Evolutionary conservation across 306 rosid genomes (phyloP).

Genomic region (Vigna unguiculata): DNA sequence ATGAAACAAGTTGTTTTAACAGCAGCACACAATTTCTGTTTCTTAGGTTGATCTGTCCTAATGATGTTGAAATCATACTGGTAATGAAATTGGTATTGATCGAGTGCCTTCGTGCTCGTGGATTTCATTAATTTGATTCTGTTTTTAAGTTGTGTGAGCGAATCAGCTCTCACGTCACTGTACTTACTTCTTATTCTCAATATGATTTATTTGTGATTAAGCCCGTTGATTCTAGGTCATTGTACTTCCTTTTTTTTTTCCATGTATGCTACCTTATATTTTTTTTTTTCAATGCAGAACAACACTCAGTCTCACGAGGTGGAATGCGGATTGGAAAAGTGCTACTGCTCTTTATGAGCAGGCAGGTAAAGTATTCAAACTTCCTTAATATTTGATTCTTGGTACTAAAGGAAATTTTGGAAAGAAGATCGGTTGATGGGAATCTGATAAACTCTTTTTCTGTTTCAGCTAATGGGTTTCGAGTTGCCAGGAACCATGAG

Average conservation of each 20-base stretch:
- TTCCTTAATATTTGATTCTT: slow-evolving; percentile 26
- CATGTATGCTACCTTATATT: slow-evolving; percentile 11
- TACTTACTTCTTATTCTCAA: slow-evolving; percentile 1
- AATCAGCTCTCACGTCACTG: neutral
- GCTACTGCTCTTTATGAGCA: slow-evolving; percentile 90
- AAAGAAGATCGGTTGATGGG: neutral
- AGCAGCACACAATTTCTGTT: neutral
- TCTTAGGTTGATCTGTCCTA: neutral
- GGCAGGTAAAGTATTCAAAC: slow-evolving; percentile 64
- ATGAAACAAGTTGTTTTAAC: neutral
- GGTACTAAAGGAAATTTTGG: slow-evolving; percentile 13
- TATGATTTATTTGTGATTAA: neutral
- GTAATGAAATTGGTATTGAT: slow-evolving; percentile 16
- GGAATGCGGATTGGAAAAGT: slow-evolving; percentile 91
- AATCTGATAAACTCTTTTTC: slow-evolving; percentile 32
- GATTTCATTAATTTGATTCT: neutral
- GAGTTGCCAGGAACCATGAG: slow-evolving; percentile 75
- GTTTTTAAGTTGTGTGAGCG: neutral
- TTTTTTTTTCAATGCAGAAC: slow-evolving; percentile 58
- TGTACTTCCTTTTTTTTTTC: slow-evolving; percentile 1
- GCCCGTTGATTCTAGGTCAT: neutral
- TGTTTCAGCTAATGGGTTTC: slow-evolving; percentile 80
- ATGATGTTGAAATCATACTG: neutral
- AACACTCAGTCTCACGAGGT: slow-evolving; percentile 84
- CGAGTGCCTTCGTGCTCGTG: neutral